Evolutionary conservation across 306 rosid species (phyloP), one percentile per base, ranked within the genome.

Genomic region (Trichosanthes cucumerina): DNA sequence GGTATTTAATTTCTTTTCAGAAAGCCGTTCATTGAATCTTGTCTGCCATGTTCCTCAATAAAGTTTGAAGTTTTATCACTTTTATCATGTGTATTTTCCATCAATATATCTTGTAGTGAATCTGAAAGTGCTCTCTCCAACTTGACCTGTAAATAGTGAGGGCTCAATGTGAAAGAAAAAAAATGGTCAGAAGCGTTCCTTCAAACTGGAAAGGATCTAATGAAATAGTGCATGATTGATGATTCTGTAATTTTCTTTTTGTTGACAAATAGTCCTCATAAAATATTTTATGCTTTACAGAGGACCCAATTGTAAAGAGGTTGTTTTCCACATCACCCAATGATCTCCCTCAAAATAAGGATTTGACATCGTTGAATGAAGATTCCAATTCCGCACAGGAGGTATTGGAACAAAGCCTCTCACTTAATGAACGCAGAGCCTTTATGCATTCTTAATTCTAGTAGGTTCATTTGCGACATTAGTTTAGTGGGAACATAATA

Each of bases 291-390:
- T 76, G 34, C 43, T 16, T 68, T 69, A 72, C 83, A 93, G 98
- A 87, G 80, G 98, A 93, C 78, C 92, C 98, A 21, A 90, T 95
- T 81, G 89, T 94, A 73, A 88, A 87, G 87, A 91, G 96, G 81
- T 71, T 86, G 83, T 84, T 80, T 70, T 84, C 88, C 66, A 54
- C 88, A 85, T 87, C 93, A 15, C 80, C 89, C n/a, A 85, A 89
- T 66, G 86, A 84, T 83, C 80, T 86, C 76, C 84, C 89, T 33
- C 87, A 85, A 89, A 89, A 84, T 80, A 88, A 84, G 66, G 91
- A 86, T 68, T 82, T 63, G 50, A 80, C 82, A 26, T 72, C 79
- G 6, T 86, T 80, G 76, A 88, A 81, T 60, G 80, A 84, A 38
- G 86, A 83, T 84, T 86, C 82, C 80, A 92, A 83, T 63, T 64